phyloP scores from a whole-genome alignment of 1,284 basidiomycete species.

The Boletus coffeatus region DNA sequence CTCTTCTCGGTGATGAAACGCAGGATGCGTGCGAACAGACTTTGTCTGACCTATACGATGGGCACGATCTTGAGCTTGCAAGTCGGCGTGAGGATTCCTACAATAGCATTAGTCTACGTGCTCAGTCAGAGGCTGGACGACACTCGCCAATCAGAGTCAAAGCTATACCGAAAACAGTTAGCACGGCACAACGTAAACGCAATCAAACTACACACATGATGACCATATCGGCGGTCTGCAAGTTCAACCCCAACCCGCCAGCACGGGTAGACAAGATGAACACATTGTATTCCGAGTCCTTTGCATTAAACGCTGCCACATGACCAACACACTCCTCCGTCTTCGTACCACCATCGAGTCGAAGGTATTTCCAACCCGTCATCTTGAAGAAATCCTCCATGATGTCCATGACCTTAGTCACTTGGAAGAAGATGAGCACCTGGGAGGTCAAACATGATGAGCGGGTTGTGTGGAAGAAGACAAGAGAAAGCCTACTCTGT shows the following conservation, averaged over 20 bases:
- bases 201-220: conserved; percentile 74
- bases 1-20: conserved; percentile 98
- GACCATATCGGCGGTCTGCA: conserved; percentile 99
- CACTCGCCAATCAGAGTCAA: conserved; percentile 80
- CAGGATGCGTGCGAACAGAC: conserved; percentile 93
- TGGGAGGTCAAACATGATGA: conserved; percentile 25
- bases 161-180: conserved; percentile 40
- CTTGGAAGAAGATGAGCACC: conserved; percentile 99
- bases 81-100: conserved; percentile 95
- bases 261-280: conserved; percentile 97
- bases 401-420: conserved; percentile 99
- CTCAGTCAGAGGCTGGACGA: background rate
- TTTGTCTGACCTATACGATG: conserved; percentile 99
- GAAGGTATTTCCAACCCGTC: conserved; percentile 90
- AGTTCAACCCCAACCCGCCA: conserved; percentile 95
- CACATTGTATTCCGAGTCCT: conserved; percentile 85
- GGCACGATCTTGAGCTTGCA: conserved; percentile 98
- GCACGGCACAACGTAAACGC: background rate
- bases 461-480: background rate
- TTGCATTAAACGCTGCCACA: conserved; percentile 89
- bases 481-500: conserved; percentile 58
- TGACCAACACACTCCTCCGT: conserved; percentile 94
- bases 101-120: background rate
- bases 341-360: conserved; percentile 97
- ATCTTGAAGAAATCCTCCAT: conserved; percentile 97